Evolutionary conservation across 345 rosid species (phyloP), one percentile per base, ranked within the genome.

Genomic region (Eucalyptus curtisii): DNA sequence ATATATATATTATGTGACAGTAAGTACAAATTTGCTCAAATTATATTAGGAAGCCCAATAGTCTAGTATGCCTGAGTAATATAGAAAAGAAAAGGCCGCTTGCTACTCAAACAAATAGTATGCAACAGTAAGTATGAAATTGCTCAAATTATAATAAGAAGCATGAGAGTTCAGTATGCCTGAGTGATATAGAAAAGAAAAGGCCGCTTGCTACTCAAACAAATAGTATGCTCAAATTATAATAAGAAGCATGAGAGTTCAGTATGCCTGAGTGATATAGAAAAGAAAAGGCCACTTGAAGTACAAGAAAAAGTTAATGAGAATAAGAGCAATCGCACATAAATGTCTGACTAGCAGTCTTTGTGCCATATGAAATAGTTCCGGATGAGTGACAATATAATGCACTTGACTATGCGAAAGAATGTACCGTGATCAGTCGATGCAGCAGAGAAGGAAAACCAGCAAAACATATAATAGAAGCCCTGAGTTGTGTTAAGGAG

Each of bases 401-500:
- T 49, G 53, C 19, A 50, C 37, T 42, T 55, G 31, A 37, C 49
- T 59, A 84, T 13, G 24, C 25, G 53, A 44, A 49, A 27, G 49
- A 87, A 87, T 31, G 49, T 95, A 98, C 99, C 99, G 95, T 96
- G 90, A 97, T 90, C 79, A 98, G 90, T 87, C 95, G 92, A 84
- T 33, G 91, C 88, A 95, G 93, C 91, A 96, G 92, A 64, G 93
- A 82, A 88, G 96, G 96, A 91, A 97, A 97, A 53, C 94, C 91
- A 91, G 95, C 94, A 89, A 96, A 94, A 90, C 91, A 92, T 76
- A 94, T 88, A 25, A 91, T 49, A 71, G 97, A 95, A 86, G 89
- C 94, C 94, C 94, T 95, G 71, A 98, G 94, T 87, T 90, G 93
- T 87, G 91, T 89, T 88, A 97, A 90, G 55, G 93, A 87, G 90